Base-by-base conservation (phyloP, 164 flowering plant species). In the Piper betle region DNA sequence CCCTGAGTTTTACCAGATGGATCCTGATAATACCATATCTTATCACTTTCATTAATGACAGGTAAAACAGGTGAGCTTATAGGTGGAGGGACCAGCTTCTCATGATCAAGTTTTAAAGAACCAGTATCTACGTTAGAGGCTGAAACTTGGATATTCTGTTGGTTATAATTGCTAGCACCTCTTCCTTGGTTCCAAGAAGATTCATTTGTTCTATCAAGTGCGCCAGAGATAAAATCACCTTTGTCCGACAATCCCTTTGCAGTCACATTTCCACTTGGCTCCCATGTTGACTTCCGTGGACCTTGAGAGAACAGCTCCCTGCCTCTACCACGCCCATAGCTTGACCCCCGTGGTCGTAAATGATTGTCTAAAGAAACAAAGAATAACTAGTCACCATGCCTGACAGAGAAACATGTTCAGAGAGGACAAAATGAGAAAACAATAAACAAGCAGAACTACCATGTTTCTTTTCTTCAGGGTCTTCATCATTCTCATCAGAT, bases 1-100 rank as follows among this genome's bases (percentile, higher is more conserved):
- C 99, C 99, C 71, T 93, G 99, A 15, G 84, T 72, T 79, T 84
- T 90, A 52, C 85, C 86, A 53, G 87, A 63, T 63, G 99, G 97
- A 62, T 93, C 99, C 79, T 77, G 58, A 66, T 93, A 93, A 71
- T 84, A 81, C 99, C 99, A 93, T 9, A 84, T 71, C 66, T 93
- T 90, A 52, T 88, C 97, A 6, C 85, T 65, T 60, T 87, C 96
- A 62, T 70, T 81, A 57, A 82, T 67, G 68, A 68, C 73, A 37
- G 69, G 66, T n/a, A 79, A 20, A 37, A 59, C 72, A 4, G 63
- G 65, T 9, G 41, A 52, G 18, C 57, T 72, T 16, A 74, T 33
- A 60, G 82, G 46, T 18, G 37, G 57, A 66, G 83, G 60, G 52
- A 70, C 57, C 13, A 72, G 64, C 38, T 62, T 64, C n/a, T 43